A percentile compares a stretch with the other conserved stretches of the same genome.
phyloP scores from a whole-genome alignment of 345 rosid genomes.

The Xanthoceras sorbifolium region DNA sequence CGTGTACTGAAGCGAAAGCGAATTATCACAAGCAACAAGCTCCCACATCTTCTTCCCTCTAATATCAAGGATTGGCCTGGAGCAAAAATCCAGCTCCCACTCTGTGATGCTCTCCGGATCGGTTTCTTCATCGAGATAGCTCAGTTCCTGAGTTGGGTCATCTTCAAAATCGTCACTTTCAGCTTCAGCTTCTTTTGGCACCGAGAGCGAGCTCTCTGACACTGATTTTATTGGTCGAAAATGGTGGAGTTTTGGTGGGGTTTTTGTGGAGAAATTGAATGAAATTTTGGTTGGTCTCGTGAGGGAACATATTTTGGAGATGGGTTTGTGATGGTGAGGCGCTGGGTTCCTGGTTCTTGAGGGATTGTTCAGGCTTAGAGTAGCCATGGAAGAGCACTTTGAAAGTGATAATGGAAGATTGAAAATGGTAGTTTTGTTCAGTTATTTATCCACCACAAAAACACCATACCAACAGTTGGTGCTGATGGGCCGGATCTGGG shows the following conservation, averaged over 20 bases:
- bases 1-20: constrained; percentile 84
- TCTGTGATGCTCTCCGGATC: constrained; percentile 71
- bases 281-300: constrained; percentile 37
- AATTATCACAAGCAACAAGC: constrained; percentile 84
- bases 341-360: constrained; percentile 50
- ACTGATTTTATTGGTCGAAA: constrained; percentile 41
- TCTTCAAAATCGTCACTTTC: constrained; percentile 40
- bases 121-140: constrained; percentile 77
- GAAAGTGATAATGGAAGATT: constrained; percentile 22
- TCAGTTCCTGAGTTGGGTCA: constrained; percentile 76
- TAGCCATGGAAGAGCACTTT: constrained; percentile 55
- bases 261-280: constrained; percentile 28
- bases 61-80: constrained; percentile 84
- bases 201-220: constrained; percentile 56
- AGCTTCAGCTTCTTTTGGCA: constrained; percentile 41
- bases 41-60: constrained; percentile 97
- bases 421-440: constrained; percentile 28
- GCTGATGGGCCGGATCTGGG: constrained; percentile 10
- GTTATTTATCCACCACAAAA: constrained; percentile 42
- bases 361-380: constrained; percentile 74
- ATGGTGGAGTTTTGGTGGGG: constrained; percentile 30
- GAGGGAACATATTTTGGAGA: constrained; percentile 36
- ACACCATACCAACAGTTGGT: background rate
- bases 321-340: constrained; percentile 34
- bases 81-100: constrained; percentile 96